A percentile compares a stretch with the other conserved stretches of the same genome.
Evolutionary conservation across 2,329 filamentous ascomycete species (phyloP).

Genomic region (Aulographum hederae): DNA sequence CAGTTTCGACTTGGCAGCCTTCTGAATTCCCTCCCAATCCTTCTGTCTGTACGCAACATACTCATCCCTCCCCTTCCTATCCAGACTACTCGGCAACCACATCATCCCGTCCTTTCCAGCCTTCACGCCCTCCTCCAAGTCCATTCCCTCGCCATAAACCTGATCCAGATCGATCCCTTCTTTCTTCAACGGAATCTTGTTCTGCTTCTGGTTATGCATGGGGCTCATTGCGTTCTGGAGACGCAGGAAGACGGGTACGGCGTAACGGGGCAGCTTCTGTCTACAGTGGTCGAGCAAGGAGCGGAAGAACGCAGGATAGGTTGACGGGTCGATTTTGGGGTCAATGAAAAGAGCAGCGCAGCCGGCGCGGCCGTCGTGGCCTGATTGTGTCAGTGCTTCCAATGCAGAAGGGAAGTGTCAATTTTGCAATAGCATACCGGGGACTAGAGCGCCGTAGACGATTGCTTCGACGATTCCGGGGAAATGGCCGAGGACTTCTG

Average conservation of each 20-base stretch:
- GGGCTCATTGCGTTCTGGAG: conserved; percentile 39
- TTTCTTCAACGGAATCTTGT: conserved; percentile 50
- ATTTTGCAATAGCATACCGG: too few relatives aligned
- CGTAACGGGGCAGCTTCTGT: conserved; percentile 48
- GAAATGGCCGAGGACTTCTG: conserved; percentile 25
- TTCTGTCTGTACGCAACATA: too few relatives aligned
- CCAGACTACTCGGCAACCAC: too few relatives aligned
- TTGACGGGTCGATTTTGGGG: conserved; percentile 12
- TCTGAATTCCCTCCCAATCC: too few relatives aligned
- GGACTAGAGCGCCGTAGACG: conserved; percentile 30
- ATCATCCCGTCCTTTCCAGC: conserved; percentile 25
- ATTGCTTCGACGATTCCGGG: conserved; percentile 26
- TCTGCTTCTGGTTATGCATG: conserved; percentile 66
- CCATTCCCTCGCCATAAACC: conserved; percentile 19
- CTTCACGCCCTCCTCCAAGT: conserved; percentile 21
- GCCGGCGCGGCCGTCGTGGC: conserved; percentile 32
- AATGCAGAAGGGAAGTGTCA: not conserved
- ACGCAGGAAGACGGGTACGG: conserved; percentile 56
- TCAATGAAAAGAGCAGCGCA: conserved; percentile 40
- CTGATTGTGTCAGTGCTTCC: conserved; percentile 1
- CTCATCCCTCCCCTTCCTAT: too few relatives aligned
- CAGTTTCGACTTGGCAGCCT: too few relatives aligned
- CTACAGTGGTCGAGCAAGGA: conserved; percentile 40
- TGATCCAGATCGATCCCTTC: conserved; percentile 44
- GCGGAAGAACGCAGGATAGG: conserved; percentile 21